Conservation (phyloP, 2,329 filamentous ascomycete species). For the Trichoderma hamatum region DNA sequence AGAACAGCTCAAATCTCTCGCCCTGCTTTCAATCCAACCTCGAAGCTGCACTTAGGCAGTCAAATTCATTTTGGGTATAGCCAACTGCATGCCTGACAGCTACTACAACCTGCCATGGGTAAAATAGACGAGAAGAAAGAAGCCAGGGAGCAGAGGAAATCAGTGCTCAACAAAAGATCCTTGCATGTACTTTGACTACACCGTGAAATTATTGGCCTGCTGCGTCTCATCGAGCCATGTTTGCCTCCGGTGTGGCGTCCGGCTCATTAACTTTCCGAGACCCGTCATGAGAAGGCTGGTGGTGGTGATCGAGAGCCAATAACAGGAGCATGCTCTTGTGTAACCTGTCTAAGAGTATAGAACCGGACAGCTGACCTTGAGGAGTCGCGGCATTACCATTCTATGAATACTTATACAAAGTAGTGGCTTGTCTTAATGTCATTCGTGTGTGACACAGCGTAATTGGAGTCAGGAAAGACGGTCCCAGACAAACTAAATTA, state of each 20-base stretch:
- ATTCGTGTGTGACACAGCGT: neutral
- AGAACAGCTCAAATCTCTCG: neutral
- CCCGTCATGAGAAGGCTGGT: neutral
- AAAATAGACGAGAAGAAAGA: neutral
- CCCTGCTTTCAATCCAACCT: constrained; percentile 1
- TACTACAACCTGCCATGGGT: neutral
- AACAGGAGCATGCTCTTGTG: neutral
- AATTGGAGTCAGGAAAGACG: neutral
- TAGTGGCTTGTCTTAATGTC: neutral
- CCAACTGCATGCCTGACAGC: neutral
- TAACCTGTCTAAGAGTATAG: neutral
- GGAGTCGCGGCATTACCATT: neutral
- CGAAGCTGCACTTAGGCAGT: neutral
- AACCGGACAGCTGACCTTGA: neutral
- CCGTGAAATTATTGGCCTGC: neutral
- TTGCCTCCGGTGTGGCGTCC: neutral
- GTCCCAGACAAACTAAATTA: neutral
- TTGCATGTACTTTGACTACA: neutral
- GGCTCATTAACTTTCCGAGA: neutral
- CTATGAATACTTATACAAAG: neutral
- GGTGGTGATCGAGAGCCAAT: neutral
- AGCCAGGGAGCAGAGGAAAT: neutral
- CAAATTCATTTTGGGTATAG: neutral
- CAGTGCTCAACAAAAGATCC: neutral
- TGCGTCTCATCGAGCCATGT: neutral